Base-by-base conservation (phyloP, 352 stramenopile genomes). In the Pythium apleroticum region DNA sequence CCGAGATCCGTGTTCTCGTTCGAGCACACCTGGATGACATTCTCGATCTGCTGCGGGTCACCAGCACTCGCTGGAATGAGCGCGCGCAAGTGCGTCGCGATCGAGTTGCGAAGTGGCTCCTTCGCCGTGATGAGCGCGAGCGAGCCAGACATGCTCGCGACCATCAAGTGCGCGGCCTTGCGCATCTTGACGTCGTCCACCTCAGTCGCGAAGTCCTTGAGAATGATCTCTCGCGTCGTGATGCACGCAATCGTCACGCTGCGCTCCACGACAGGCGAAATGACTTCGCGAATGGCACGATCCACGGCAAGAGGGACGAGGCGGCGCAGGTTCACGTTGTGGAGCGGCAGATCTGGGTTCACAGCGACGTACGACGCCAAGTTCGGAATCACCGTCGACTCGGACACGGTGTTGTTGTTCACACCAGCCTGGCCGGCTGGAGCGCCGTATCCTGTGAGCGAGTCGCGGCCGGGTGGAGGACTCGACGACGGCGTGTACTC, bases 161-260 rank as follows among this genome's bases (percentile, higher is more conserved):
- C 97, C 97, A 99, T 99, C 11, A 99, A 67, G 65, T 99, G 96
- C 25, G 96, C 97, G 10, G 96, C 97, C 78, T 99, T 99, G 22
- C 95, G 84, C 93, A 99, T 98, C 77, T 98, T 99, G 8, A 86
- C 84, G 60, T 96, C 87, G 60, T 96, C 88, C 7, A 71, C 80
- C 70, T 99, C 97, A 52, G 97, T 98, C n/a, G 96, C 96, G 84
- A 99, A 99, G 69, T 99, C 98, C 72, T 99, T 99, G 3, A 98
- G 81, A n/a, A 99, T 96, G 53, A 99, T 92, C 71, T 99, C 96
- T 33, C 87, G 85, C 24, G 96, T 98, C 8, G 98, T 99, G 64
- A 99, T 99, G 73, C 96, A 99, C 35, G 97, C 98, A 75, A 99
- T 99, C 6, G 96, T 99, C 22, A 99, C 97, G 70, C 94, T 98